Conservation (phyloP, 2,329 filamentous ascomycete genomes). For the Fusarium vanettenii region DNA sequence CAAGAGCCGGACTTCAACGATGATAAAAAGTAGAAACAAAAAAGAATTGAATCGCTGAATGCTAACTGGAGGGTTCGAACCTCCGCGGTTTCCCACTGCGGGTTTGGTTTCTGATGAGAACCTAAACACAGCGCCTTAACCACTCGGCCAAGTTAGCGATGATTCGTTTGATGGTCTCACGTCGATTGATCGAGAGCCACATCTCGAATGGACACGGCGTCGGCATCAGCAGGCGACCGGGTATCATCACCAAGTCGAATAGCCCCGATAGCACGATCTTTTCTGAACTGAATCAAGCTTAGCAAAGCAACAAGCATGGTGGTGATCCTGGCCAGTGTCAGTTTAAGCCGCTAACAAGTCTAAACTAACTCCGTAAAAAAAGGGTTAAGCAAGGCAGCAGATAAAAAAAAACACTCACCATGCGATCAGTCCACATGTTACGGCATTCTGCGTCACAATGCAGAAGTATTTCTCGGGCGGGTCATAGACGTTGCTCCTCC, state of each 20-base stretch:
- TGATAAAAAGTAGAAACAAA: background rate
- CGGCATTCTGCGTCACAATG: slow-evolving; percentile 5
- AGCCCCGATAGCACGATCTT: background rate
- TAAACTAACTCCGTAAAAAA: background rate
- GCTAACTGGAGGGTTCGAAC: slow-evolving; percentile 42
- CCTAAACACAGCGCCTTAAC: slow-evolving; percentile 42
- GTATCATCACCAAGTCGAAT: background rate
- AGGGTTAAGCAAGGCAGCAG: background rate
- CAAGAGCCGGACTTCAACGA: too few relatives aligned
- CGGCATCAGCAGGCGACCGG: background rate
- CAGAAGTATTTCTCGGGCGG: slow-evolving; percentile 7
- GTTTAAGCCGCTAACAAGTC: background rate
- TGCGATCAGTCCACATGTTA: slow-evolving; percentile 7
- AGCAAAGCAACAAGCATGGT: slow-evolving; percentile 1
- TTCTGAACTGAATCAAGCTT: slow-evolving; percentile 1
- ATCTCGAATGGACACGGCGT: background rate
- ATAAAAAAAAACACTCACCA: slow-evolving; percentile 2
- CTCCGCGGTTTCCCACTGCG: slow-evolving; percentile 42
- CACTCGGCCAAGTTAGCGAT: slow-evolving; percentile 41
- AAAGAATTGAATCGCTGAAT: slow-evolving; percentile 13
- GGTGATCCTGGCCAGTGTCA: background rate
- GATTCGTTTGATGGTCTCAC: background rate
- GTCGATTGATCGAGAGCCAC: background rate
- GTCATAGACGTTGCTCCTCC: background rate
- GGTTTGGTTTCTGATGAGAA: slow-evolving; percentile 39